Evolutionary conservation across 345 rosid genomes (phyloP).

Genomic region (Raphanus raphanistrum): DNA sequence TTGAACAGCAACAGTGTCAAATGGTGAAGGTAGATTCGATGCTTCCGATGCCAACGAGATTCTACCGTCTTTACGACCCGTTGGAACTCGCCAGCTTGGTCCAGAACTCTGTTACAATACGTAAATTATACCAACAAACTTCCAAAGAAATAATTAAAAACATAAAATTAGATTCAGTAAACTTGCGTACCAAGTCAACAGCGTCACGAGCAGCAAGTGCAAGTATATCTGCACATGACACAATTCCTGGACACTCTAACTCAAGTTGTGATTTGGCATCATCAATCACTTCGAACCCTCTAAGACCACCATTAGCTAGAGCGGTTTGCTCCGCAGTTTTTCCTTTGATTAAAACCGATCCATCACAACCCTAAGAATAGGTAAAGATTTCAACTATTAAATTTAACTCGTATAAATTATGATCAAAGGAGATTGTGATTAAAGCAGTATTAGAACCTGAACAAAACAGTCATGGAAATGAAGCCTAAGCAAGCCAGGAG

Average conservation of each 20-base stretch:
- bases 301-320: constrained; percentile 34
- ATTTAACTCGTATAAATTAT: background rate
- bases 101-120: constrained; percentile 50
- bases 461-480: constrained; percentile 79
- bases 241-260: constrained; percentile 50
- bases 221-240: constrained; percentile 60
- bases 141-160: background rate
- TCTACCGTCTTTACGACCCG: constrained; percentile 77
- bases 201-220: constrained; percentile 60
- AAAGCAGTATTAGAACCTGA: constrained; percentile 45
- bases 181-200: constrained; percentile 43
- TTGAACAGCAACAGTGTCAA: constrained; percentile 54
- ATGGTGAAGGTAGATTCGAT: constrained; percentile 59
- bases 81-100: constrained; percentile 72
- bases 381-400: background rate
- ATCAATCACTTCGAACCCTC: constrained; percentile 52
- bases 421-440: background rate
- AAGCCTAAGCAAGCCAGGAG: constrained; percentile 71
- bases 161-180: background rate
- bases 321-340: constrained; percentile 48
- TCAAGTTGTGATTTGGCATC: constrained; percentile 57
- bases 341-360: constrained; percentile 52
- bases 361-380: constrained; percentile 50
- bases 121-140: background rate
- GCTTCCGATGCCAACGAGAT: constrained; percentile 54